Base-by-base conservation (phyloP, 345 rosid species). In the Moricandia moricandioides region DNA sequence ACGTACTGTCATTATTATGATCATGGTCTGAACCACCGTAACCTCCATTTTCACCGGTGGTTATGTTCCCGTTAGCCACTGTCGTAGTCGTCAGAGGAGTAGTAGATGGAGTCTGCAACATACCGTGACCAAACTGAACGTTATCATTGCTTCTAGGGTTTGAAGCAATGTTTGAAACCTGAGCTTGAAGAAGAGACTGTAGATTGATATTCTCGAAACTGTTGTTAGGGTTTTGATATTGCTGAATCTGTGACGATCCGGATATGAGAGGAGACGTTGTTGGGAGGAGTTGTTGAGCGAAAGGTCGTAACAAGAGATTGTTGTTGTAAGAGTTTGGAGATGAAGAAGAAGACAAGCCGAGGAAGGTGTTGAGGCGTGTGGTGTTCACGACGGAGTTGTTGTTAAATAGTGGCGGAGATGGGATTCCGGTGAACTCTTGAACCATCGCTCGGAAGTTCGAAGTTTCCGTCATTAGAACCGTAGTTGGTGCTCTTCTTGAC, bases 401-500 rank as follows among this genome's bases (percentile, higher is more conserved):
- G 81, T 78, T 29, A 90, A 86, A 62, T 83, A 82, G 3, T 17
- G 98, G 98, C 13, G 96, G 94, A 43, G 93, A 82, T 43, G 98
- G 98, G 59, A 94, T 94, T n/a, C 97, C 98, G 14, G 98, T 94
- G 75, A 94, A 94, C 57, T 94, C 98, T 73, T 94, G 98, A 72
- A 94, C 98, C 97, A 94, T 94, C 58, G 96, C 96, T 77, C 96
- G 83, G 87, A 94, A 94, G 72, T 94, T 94, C 34, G 88, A 77
- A 45, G 97, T 94, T 79, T 94, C 97, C 40, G 98, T 94, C 6
- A 88, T 89, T 72, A 94, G 69, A 61, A 94, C 90, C 26, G 98
- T 94, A 0, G 98, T 94, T 7, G 98, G 97, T 57, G 97, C 98
- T 77, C 96, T 83, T 83, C 97, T 80, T 0, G 98, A 89, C 14